Evolutionary conservation across 1,139 yeast species (phyloP).

Genomic region (Cylindricascospora bacillispora): DNA sequence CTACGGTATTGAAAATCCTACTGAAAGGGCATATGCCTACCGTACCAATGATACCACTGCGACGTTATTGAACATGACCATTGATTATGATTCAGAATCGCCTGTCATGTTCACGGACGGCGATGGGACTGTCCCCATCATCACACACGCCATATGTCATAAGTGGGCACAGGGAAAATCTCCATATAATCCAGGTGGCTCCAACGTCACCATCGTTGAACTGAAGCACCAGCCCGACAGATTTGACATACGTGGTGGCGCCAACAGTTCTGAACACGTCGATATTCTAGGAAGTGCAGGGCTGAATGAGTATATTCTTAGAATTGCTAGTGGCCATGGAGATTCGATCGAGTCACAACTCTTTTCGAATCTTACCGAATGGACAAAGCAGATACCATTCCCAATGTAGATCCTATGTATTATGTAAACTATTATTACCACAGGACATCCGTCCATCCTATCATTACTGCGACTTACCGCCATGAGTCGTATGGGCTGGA

Average conservation of each 20-base stretch:
- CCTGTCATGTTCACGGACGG: slow-evolving; percentile 83
- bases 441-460: slow-evolving; percentile 4
- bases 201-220: slow-evolving; percentile 69
- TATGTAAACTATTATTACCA: neutral
- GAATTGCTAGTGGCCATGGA: slow-evolving; percentile 75
- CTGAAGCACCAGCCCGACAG: slow-evolving; percentile 87
- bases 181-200: slow-evolving; percentile 70
- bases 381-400: slow-evolving; percentile 27
- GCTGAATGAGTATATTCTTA: slow-evolving; percentile 69
- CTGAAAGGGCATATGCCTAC: slow-evolving; percentile 85
- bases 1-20: slow-evolving; percentile 91
- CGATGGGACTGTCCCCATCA: slow-evolving; percentile 84
- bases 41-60: slow-evolving; percentile 41
- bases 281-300: slow-evolving; percentile 92
- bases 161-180: slow-evolving; percentile 69
- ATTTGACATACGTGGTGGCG: slow-evolving; percentile 93
- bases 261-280: slow-evolving; percentile 95
- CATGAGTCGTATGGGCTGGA: too few species aligned
- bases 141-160: slow-evolving; percentile 72
- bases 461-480: too few species aligned
- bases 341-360: slow-evolving; percentile 47
- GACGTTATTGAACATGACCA: slow-evolving; percentile 49
- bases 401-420: slow-evolving; percentile 20
- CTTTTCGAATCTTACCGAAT: slow-evolving; percentile 47
- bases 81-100: slow-evolving; percentile 41